Percentiles rank a stretch among this genome's conserved stretches.
Evolutionary conservation across 1,284 basidiomycete genomes (phyloP).

Genomic region (Moniliophthora roreri): DNA sequence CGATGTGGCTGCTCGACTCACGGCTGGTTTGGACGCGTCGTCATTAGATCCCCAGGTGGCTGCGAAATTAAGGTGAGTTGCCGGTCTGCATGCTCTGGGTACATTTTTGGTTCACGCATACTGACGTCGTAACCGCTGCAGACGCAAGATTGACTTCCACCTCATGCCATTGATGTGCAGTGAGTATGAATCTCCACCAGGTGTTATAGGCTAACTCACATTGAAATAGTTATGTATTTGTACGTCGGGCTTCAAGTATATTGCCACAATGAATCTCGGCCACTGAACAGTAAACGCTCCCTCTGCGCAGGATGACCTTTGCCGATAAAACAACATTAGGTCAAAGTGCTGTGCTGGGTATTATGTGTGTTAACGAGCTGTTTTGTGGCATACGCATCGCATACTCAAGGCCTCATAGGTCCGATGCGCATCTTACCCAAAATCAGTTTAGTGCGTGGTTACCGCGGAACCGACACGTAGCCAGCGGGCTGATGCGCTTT

Average conservation of each 20-base stretch:
- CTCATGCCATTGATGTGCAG: slow-evolving; percentile 79
- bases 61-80: slow-evolving; percentile 34
- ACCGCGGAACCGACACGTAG: slow-evolving; percentile 29
- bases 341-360: slow-evolving; percentile 68
- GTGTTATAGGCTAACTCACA: slow-evolving; percentile 1
- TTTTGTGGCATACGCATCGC: not conserved
- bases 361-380: slow-evolving; percentile 40
- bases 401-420: slow-evolving; percentile 21
- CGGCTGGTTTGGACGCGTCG: slow-evolving; percentile 30
- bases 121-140: slow-evolving; percentile 22
- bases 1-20: slow-evolving; percentile 45
- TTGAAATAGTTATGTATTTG: slow-evolving; percentile 51
- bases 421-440: slow-evolving; percentile 40
- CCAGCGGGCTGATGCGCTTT: no score
- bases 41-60: slow-evolving; percentile 42
- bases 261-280: not conserved
- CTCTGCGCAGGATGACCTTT: slow-evolving; percentile 50
- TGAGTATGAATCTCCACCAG: slow-evolving; percentile 35
- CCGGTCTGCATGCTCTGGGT: not conserved
- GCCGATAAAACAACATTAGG: slow-evolving; percentile 79
- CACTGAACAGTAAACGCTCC: slow-evolving; percentile 14
- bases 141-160: slow-evolving; percentile 71
- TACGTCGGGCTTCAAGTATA: slow-evolving; percentile 33
- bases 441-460: slow-evolving; percentile 18
- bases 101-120: not conserved